phyloP scores from a whole-genome alignment of 2,329 filamentous ascomycete genomes.

The Nectriaceae sp. region DNA sequence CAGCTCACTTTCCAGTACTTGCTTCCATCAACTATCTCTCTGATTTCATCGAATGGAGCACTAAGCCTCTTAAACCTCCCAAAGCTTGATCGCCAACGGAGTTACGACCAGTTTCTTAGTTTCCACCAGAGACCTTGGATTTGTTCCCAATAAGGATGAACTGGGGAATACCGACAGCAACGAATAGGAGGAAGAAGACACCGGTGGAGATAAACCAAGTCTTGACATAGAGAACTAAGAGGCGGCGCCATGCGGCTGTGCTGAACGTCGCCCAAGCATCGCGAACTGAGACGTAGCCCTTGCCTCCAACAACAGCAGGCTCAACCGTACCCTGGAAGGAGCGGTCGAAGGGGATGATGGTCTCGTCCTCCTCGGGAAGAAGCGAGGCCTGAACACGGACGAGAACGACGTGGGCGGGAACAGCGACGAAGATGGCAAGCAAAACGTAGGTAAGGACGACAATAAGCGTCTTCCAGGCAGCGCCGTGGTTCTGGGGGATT shows the following conservation, averaged over 20 bases:
- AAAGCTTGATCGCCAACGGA: too few relatives aligned
- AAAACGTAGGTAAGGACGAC: constrained; percentile 49
- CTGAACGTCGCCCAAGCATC: constrained; percentile 83
- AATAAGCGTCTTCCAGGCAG: constrained; percentile 48
- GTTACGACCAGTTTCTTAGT: background rate
- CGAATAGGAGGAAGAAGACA: constrained; percentile 45
- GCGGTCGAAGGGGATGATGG: constrained; percentile 88
- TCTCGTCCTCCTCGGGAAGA: constrained; percentile 77
- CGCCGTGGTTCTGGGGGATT: constrained; percentile 33
- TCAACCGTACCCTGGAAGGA: constrained; percentile 77
- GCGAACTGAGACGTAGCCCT: constrained; percentile 68
- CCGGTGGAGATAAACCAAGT: constrained; percentile 57
- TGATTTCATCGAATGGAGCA: too few relatives aligned
- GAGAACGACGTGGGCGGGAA: constrained; percentile 77
- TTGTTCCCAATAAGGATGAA: constrained; percentile 41
- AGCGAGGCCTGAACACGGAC: constrained; percentile 85
- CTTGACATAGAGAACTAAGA: constrained; percentile 77
- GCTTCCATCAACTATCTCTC: too few relatives aligned
- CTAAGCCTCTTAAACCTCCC: too few relatives aligned
- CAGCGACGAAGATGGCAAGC: constrained; percentile 62
- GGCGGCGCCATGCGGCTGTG: constrained; percentile 68
- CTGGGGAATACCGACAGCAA: constrained; percentile 53
- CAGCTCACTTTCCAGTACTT: too few relatives aligned
- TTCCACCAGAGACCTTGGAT: constrained; percentile 17
- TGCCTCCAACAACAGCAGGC: constrained; percentile 72